Evolutionary conservation across 2,329 filamentous ascomycete genomes (phyloP).

Genomic region (Neofusicoccum sp.): DNA sequence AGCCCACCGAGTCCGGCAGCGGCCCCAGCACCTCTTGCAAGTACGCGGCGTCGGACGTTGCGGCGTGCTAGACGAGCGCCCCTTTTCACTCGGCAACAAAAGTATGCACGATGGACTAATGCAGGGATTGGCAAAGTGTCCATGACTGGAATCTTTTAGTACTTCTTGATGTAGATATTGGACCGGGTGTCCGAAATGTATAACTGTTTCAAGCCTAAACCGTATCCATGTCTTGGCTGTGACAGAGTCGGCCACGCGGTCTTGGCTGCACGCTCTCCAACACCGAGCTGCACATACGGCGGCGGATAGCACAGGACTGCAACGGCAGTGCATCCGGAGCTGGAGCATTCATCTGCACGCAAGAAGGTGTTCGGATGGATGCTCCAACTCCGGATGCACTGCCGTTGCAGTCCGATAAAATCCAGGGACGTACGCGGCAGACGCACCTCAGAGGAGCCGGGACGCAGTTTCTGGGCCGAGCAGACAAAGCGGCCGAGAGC

Average conservation of each 20-base stretch:
- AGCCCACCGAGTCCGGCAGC: slow-evolving; percentile 29
- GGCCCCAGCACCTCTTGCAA: slow-evolving; percentile 17
- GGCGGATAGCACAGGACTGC: too few relatives aligned
- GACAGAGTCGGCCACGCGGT: neutral
- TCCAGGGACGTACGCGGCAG: too few relatives aligned
- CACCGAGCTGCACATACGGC: too few relatives aligned
- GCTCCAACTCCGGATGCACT: too few relatives aligned
- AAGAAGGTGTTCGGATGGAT: too few relatives aligned
- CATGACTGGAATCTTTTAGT: neutral
- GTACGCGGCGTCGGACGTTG: slow-evolving; percentile 6
- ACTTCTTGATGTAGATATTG: slow-evolving; percentile 13
- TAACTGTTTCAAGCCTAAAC: neutral
- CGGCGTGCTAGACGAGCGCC: slow-evolving; percentile 9
- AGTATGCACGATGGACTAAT: neutral
- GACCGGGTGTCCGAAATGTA: slow-evolving; percentile 5
- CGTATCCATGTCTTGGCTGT: neutral
- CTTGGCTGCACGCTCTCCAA: too few relatives aligned
- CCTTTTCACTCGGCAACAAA: neutral
- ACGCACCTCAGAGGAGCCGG: too few relatives aligned
- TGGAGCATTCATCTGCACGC: too few relatives aligned
- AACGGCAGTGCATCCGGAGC: too few relatives aligned
- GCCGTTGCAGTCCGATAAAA: too few relatives aligned
- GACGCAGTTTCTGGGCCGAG: too few relatives aligned
- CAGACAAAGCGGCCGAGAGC: too few relatives aligned
- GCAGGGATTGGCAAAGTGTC: neutral